Conservation (phyloP, 1,284 basidiomycete genomes). For the Fomitopsis schrenkii region DNA sequence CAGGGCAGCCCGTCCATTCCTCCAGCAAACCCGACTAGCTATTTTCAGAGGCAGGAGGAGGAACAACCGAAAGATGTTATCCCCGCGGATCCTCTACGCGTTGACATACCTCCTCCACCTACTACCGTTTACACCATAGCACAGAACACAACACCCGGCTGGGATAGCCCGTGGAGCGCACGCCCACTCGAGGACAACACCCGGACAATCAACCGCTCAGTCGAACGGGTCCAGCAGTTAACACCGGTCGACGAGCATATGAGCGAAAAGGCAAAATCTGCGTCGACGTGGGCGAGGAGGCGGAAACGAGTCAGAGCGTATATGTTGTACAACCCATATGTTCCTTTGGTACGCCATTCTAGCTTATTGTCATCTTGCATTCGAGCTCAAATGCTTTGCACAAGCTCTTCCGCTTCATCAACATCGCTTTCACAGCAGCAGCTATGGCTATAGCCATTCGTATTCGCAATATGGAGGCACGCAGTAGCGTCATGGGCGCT, state of each 20-base stretch:
- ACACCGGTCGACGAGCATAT: constrained; percentile 21
- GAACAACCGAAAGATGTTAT: constrained; percentile 8
- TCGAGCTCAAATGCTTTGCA: constrained; percentile 16
- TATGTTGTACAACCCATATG: constrained; percentile 68
- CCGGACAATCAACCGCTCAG: neutral
- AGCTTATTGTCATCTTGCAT: constrained; percentile 4
- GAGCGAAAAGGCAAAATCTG: constrained; percentile 32
- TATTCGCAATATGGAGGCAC: constrained; percentile 59
- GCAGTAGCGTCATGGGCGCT: constrained; percentile 53
- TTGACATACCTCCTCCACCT: constrained; percentile 37
- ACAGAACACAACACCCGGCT: constrained; percentile 56
- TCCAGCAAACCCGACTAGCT: constrained; percentile 15
- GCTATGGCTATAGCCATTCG: constrained; percentile 79
- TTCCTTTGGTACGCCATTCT: constrained; percentile 58
- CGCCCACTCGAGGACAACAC: constrained; percentile 25
- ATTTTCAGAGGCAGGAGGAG: constrained; percentile 2
- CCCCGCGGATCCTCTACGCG: constrained; percentile 25
- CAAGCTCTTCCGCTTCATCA: constrained; percentile 81
- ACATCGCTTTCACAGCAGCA: constrained; percentile 77
- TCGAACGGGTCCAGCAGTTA: neutral
- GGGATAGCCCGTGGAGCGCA: constrained; percentile 66
- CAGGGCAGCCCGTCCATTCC: constrained; percentile 17
- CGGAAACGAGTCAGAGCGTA: constrained; percentile 58
- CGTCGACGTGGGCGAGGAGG: constrained; percentile 37
- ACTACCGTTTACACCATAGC: constrained; percentile 45